Evolutionary conservation across 768 basidiomycete genomes (phyloP), one percentile per base, ranked within the genome.

Genomic region (Agaricus sinodeliciosus): DNA sequence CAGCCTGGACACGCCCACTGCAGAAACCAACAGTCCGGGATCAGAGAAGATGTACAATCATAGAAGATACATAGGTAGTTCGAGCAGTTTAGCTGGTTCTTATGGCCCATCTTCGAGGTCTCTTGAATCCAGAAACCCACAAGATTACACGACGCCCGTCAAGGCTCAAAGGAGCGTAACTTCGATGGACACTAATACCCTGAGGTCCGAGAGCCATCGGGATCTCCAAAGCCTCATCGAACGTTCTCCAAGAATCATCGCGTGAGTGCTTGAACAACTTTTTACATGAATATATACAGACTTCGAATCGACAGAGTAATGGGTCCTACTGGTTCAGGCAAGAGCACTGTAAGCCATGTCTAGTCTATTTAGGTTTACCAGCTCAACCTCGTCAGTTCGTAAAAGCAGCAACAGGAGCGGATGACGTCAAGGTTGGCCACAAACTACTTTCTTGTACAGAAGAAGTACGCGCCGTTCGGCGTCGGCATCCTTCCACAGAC

Each of bases 261-360:
- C 43, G 57, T 57, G 27, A 44, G 36, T 54, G 18, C 19, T 9
- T 27, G n/a, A 40, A 15, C 11, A 6, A 11, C 22, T 5, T 16
- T 15, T 11, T 4, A 22, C 7, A 34, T 16, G 15, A n/a, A 25
- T 18, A 19, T 44, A 11, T 18, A 9, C 11, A n/a, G 41, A 3
- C 36, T 16, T 19, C 26, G 3, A 15, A 28, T 4, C 43, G 27
- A 2, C 27, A 63, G 63, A 3, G 55, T 63, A 9, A 62, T 64
- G 60, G 63, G 63, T 5, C 58, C 61, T 19, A 65, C 62, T 7
- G 64, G 64, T 25, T 56, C 55, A 0, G 63, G 63, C 36, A 61
- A 61, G 52, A 61, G 60, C 42, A 54, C 56, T 3, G 60, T 59
- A 27, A 40, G 57, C 28, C 16, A 8, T 15, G 43, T 13, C 3